Percentiles rank a stretch among this genome's conserved stretches.
These are phyloP conservation scores for Arctostaphylos glauca DNA, from an alignment of 148 eudicot genomes.

Conservation along the genomic window DNA sequence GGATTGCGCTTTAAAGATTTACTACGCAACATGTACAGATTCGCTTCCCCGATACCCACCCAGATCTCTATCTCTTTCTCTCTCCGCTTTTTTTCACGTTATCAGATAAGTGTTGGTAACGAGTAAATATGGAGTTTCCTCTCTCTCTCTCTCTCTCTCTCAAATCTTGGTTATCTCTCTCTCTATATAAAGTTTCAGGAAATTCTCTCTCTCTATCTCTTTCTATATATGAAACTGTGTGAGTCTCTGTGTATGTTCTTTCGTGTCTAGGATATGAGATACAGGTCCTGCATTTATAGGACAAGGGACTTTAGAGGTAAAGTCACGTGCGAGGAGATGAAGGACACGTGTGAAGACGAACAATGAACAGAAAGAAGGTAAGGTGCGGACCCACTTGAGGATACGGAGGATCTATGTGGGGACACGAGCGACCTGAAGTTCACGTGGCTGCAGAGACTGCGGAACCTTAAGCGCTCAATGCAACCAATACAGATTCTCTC, in stretches of 20 bases:
- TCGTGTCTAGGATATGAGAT: constrained; percentile 39
- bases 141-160: constrained; percentile 12
- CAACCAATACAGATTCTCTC: not conserved
- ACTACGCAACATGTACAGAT: constrained; percentile 31
- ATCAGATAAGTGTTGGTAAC: constrained; percentile 4
- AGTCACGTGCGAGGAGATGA: constrained; percentile 33
- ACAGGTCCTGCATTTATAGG: constrained; percentile 52
- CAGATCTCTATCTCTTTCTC: not conserved
- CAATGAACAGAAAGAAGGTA: not conserved
- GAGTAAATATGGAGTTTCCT: constrained; percentile 5
- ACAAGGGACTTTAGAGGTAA: constrained; percentile 3
- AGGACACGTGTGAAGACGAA: constrained; percentile 33
- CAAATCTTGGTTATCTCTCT: not conserved
- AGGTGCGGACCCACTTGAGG: constrained; percentile 24
- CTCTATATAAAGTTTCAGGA: constrained; percentile 9
- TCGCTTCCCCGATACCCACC: not conserved
- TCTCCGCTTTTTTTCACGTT: constrained; percentile 3
- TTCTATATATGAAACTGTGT: not conserved
- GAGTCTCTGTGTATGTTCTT: not conserved
- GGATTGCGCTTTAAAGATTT: constrained; percentile 38
- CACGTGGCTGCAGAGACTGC: constrained; percentile 41
- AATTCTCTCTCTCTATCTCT: not conserved
- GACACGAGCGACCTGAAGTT: constrained; percentile 17
- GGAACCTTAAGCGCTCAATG: not conserved
- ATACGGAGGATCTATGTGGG: constrained; percentile 62